Conservation (phyloP, 805 yeast species). For the Pichia cabralensis region DNA sequence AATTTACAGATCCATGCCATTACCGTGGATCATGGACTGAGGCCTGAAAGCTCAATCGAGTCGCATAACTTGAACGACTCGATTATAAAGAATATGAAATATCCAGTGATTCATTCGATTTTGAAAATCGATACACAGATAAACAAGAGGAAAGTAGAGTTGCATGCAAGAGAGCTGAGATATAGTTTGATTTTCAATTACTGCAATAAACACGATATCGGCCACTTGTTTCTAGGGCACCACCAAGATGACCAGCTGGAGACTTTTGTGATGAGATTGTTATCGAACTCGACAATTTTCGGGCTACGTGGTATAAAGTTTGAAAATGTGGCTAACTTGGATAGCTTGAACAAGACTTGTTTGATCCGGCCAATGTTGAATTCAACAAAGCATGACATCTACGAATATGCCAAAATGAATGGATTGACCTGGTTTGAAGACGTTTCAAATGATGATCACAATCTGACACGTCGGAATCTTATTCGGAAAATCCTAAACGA, state of each 20-base stretch:
- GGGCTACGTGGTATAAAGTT: constrained; percentile 50
- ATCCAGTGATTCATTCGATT: constrained; percentile 21
- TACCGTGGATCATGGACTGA: constrained; percentile 55
- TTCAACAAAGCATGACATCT: constrained; percentile 34
- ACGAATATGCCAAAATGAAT: constrained; percentile 33
- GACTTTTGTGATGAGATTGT: constrained; percentile 49
- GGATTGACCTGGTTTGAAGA: constrained; percentile 62
- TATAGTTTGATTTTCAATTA: constrained; percentile 33
- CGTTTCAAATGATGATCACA: constrained; percentile 43
- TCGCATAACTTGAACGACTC: constrained; percentile 29
- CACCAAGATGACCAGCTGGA: constrained; percentile 66
- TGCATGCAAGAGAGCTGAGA: constrained; percentile 47
- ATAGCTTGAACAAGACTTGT: neutral
- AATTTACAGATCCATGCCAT: constrained; percentile 36
- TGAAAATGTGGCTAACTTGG: neutral
- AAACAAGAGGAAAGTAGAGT: constrained; percentile 30
- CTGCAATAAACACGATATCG: constrained; percentile 28
- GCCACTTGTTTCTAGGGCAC: constrained; percentile 51
- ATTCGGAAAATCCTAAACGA: too few species aligned
- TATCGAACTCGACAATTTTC: constrained; percentile 33
- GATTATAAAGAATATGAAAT: constrained; percentile 2
- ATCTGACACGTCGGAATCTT: constrained; percentile 49
- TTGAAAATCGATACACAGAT: constrained; percentile 13
- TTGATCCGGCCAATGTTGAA: constrained; percentile 45
- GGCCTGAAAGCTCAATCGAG: constrained; percentile 40